Evolutionary conservation across 2,329 filamentous ascomycete species (phyloP).

Genomic region (Fonsecaea multimorphosa): DNA sequence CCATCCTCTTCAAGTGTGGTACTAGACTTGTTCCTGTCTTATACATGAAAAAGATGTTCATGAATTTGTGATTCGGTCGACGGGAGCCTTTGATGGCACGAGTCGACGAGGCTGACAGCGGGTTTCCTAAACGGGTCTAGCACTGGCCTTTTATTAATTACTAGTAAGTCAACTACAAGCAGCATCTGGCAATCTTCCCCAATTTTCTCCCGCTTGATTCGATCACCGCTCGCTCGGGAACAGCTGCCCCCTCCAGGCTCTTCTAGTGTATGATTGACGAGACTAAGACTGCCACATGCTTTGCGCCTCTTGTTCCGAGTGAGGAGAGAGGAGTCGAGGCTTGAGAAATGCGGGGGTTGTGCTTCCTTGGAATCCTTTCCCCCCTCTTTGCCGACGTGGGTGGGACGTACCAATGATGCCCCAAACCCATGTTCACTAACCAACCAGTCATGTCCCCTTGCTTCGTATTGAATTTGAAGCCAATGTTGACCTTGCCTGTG

Average conservation of each 20-base stretch:
- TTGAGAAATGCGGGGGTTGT: background rate
- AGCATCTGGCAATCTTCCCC: background rate
- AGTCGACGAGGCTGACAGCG: conserved; percentile 25
- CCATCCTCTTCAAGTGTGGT: background rate
- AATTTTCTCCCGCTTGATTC: background rate
- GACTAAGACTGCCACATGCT: background rate
- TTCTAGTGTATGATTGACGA: background rate
- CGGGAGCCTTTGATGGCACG: background rate
- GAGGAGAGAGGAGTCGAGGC: background rate
- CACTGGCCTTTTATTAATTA: too few relatives aligned
- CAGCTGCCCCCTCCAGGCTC: background rate
- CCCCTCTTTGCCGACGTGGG: conserved; percentile 3
- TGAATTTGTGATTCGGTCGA: conserved; percentile 3
- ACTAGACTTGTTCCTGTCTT: background rate
- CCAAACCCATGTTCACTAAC: background rate
- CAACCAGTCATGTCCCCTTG: background rate
- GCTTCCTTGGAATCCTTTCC: background rate
- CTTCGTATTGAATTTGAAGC: background rate
- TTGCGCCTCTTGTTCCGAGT: background rate
- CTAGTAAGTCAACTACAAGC: background rate
- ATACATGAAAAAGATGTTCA: background rate
- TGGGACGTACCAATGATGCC: background rate
- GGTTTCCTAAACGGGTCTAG: conserved; percentile 1
- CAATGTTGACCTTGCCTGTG: background rate
- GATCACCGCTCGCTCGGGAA: background rate